phyloP scores from a whole-genome alignment of 371 early-diverging fungal genomes.

The Saksenaea vasiformis region DNA sequence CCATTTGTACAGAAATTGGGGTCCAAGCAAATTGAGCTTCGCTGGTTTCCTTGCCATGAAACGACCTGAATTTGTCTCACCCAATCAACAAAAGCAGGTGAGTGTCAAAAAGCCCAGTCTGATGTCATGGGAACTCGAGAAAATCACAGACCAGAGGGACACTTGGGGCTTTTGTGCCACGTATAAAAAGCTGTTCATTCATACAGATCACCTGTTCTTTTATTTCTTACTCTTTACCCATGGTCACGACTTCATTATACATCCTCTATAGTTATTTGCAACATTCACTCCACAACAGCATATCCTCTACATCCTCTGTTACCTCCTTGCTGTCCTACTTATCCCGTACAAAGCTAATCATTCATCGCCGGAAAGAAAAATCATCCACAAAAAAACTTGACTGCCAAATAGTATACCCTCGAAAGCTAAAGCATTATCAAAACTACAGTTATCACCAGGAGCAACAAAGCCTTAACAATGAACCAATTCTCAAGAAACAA shows the following conservation, averaged over 20 bases:
- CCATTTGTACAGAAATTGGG: not conserved
- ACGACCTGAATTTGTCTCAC: not conserved
- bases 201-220: not conserved
- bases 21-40: not conserved
- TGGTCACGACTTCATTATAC: not conserved
- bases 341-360: not conserved
- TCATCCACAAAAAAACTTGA: not conserved
- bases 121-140: not conserved
- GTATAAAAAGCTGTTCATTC: not conserved
- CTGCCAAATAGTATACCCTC: not conserved
- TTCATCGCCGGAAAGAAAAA: not conserved
- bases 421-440: not conserved
- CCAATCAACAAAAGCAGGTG: conserved; percentile 5
- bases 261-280: not conserved
- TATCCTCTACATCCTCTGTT: not conserved
- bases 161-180: not conserved
- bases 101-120: not conserved
- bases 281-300: not conserved
- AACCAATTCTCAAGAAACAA: not conserved
- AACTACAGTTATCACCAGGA: not conserved
- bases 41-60: not conserved
- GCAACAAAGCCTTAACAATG: not conserved
- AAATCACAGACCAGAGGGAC: not conserved
- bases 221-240: not conserved
- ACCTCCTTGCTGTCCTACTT: not conserved